These are phyloP conservation scores for Coemansia sp. DNA, from an alignment of 192 early-diverging fungal genomes.

Conservation along the genomic window DNA sequence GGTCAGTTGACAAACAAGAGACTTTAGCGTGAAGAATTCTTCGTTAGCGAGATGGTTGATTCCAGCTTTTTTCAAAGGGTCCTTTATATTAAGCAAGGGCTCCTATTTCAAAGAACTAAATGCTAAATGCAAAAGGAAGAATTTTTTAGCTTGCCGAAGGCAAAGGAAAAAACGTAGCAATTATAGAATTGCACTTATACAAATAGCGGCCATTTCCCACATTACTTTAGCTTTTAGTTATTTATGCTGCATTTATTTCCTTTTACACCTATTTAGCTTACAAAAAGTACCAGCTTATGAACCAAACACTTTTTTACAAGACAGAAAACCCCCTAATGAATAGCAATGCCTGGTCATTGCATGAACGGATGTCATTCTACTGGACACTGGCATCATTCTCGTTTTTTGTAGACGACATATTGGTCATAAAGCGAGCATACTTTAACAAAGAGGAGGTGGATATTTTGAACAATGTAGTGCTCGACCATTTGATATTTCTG, in stretches of 20 bases:
- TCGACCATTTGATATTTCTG: not conserved
- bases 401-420: not conserved
- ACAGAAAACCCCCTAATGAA: not conserved
- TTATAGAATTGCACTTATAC: not conserved
- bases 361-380: slow-evolving; percentile 1
- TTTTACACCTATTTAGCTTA: not conserved
- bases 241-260: not conserved
- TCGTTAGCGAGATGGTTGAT: too few species aligned
- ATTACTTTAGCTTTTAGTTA: not conserved
- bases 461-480: slow-evolving; percentile 7
- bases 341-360: slow-evolving; percentile 1
- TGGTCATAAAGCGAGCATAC: not conserved
- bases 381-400: not conserved
- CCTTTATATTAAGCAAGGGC: too few species aligned
- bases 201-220: not conserved
- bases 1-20: too few species aligned
- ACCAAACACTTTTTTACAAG: not conserved
- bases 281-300: not conserved
- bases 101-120: too few species aligned
- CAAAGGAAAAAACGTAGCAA: not conserved
- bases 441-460: not conserved
- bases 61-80: too few species aligned
- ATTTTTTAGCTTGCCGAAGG: too few species aligned
- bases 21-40: too few species aligned
- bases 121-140: too few species aligned